These are phyloP conservation scores for Liquidambar formosana DNA, from an alignment of 164 flowering plant species.

Conservation along the genomic window DNA sequence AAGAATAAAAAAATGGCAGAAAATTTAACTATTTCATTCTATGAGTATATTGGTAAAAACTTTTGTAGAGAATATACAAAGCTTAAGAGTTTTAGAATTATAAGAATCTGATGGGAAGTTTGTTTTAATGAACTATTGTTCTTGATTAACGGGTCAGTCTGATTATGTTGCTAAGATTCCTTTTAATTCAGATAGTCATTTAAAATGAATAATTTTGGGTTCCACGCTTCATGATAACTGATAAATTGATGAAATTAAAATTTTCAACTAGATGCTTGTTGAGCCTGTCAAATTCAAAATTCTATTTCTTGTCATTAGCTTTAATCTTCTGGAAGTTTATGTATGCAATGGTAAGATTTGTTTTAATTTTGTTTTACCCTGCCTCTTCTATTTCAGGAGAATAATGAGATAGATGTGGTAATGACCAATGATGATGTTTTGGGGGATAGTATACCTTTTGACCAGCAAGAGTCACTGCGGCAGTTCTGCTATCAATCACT, in stretches of 20 bases:
- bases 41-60: no score
- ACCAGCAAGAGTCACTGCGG: conserved; percentile 63
- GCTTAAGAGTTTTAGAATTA: neutral
- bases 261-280: neutral
- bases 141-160: neutral
- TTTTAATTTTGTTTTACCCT: neutral
- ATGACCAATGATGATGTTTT: conserved; percentile 95
- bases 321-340: neutral
- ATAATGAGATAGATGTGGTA: conserved; percentile 33
- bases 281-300: neutral
- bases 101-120: neutral
- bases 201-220: neutral
- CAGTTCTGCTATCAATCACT: conserved; percentile 66
- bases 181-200: neutral
- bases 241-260: neutral
- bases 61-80: no score
- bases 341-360: neutral
- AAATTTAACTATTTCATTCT: no score
- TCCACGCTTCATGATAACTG: neutral
- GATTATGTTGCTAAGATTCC: neutral
- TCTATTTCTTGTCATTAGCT: neutral
- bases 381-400: conserved; percentile 47
- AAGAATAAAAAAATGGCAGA: no score
- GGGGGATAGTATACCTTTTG: conserved; percentile 84
- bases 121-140: neutral